phyloP scores from a whole-genome alignment of 148 eudicot species.

The Vaccinium myrtillus region DNA sequence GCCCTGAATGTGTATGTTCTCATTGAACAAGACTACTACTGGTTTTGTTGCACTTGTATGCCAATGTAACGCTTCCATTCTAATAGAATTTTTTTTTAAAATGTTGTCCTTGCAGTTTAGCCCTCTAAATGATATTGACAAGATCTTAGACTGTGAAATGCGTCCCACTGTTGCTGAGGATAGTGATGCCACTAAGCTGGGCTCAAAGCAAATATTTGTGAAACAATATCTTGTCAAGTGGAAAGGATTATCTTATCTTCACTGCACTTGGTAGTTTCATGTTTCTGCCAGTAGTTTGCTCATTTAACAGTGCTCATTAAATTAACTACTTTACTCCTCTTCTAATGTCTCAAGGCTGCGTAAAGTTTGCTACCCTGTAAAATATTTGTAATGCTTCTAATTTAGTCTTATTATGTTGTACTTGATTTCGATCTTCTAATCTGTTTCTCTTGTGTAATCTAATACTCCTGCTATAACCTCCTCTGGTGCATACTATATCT shows the following conservation, averaged over 20 bases:
- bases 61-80: background rate
- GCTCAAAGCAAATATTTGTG: conserved; percentile 72
- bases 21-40: background rate
- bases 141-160: conserved; percentile 84
- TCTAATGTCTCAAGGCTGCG: background rate
- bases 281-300: background rate
- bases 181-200: conserved; percentile 59
- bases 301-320: background rate
- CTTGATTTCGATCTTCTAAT: background rate
- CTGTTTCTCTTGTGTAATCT: background rate
- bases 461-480: background rate
- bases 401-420: background rate
- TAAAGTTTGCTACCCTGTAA: background rate
- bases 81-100: conserved; percentile 12
- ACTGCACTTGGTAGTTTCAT: conserved; percentile 78
- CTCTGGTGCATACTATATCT: conserved; percentile 19
- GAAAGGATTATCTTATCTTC: conserved; percentile 93
- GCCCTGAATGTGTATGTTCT: conserved; percentile 86
- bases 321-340: background rate
- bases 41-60: conserved; percentile 14
- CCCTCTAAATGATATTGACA: conserved; percentile 85
- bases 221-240: conserved; percentile 95
- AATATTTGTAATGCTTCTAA: background rate
- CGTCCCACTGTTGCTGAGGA: conserved; percentile 71
- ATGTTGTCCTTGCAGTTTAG: conserved; percentile 58